Base-by-base conservation (phyloP, 23 red algal genomes). In the Gracilaria domingensis region DNA sequence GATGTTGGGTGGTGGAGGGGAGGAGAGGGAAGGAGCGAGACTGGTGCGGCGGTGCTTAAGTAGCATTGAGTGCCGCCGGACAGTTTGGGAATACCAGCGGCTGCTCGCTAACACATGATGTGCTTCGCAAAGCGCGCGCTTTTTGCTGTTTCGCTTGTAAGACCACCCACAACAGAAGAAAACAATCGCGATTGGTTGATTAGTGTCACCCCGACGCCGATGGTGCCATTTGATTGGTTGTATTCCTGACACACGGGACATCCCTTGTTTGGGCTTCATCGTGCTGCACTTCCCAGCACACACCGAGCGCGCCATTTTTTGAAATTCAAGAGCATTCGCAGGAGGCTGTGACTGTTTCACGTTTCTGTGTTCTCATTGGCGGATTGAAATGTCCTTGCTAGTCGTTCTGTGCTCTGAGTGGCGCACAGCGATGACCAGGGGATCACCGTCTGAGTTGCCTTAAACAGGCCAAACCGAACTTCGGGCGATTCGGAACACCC, bases 301-400 rank as follows among this genome's bases (percentile, higher is more conserved):
- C 28, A 39, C 21, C 67, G 67, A 44, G 67, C 67, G 67, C 67
- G 67, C 67, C 67, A 73, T 73, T 73, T 73, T 73, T 73, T 35
- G 44, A 73, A 39, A 44, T 73, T n/a, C 0, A 37, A 40, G 21
- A 3, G 14, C 5, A 1, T 16, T 73, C 33, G 14, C 4, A 16
- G 4, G 1, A 40, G 5, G 67, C 14, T 8, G 67, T 21, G 20
- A 67, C n/a, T 67, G 30, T 73, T 73, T 5, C 17, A 20, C 2
- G 8, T 23, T 70, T 40, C 12, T 73, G 12, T 16, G 16, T 29
- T 73, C 18, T 73, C 17, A 73, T 73, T 73, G 67, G 67, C 33
- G 42, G 67, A 40, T 73, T 73, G 67, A 12, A 37, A 12, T 40
- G 30, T 39, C 67, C 67, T 1, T 5, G 1, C 35, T 7, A 40